Evolutionary conservation across 1,139 yeast species (phyloP).

Genomic region (Wickerhamiella pararugosa): DNA sequence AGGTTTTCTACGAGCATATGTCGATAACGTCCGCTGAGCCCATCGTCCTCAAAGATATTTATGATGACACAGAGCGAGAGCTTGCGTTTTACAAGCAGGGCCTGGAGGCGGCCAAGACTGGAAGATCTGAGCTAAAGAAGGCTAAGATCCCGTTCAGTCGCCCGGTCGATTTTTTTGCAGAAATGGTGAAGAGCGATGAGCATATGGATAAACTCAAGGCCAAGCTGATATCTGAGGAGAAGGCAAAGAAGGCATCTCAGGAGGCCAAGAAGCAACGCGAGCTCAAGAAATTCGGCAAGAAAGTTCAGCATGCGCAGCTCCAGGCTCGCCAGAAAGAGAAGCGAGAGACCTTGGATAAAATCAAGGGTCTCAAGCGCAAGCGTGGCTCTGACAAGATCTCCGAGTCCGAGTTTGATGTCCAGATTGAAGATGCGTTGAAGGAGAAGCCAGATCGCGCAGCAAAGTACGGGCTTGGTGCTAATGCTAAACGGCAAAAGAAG

Average conservation of each 20-base stretch:
- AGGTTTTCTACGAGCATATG: slow-evolving; percentile 74
- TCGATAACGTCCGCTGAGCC: slow-evolving; percentile 45
- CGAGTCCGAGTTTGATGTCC: slow-evolving; percentile 40
- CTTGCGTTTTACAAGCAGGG: slow-evolving; percentile 84
- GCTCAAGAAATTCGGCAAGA: slow-evolving; percentile 93
- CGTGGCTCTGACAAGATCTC: slow-evolving; percentile 63
- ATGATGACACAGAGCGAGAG: slow-evolving; percentile 87
- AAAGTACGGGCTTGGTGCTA: slow-evolving; percentile 23
- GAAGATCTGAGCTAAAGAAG: slow-evolving; percentile 47
- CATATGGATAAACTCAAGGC: slow-evolving; percentile 90
- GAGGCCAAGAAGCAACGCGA: slow-evolving; percentile 92
- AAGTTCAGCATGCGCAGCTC: slow-evolving; percentile 84
- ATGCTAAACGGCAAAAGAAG: slow-evolving; percentile 54
- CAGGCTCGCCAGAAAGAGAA: slow-evolving; percentile 92
- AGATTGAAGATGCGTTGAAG: slow-evolving; percentile 79
- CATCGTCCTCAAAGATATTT: slow-evolving; percentile 68
- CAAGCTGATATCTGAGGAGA: slow-evolving; percentile 72
- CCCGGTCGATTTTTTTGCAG: slow-evolving; percentile 94
- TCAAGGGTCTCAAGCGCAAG: slow-evolving; percentile 77
- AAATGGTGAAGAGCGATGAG: slow-evolving; percentile 95
- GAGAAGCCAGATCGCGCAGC: slow-evolving; percentile 22
- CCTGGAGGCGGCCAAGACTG: slow-evolving; percentile 64
- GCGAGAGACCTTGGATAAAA: slow-evolving; percentile 79
- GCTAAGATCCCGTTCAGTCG: slow-evolving; percentile 77
- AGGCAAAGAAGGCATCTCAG: slow-evolving; percentile 80